phyloP scores from a whole-genome alignment of 192 early-diverging fungal genomes.

The Backusella psychrophila region DNA sequence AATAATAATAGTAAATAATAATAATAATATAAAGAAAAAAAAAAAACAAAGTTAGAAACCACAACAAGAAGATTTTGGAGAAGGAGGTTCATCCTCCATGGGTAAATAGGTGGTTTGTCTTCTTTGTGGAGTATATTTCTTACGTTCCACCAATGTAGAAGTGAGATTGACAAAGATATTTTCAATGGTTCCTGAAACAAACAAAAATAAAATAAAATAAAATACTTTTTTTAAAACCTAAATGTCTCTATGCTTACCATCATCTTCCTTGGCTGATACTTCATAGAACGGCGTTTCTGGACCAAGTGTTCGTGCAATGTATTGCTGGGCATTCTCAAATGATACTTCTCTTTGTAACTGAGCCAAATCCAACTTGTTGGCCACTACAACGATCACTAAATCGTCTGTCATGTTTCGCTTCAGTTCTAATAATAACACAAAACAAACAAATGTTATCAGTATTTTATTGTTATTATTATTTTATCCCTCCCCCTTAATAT shows the following conservation, averaged over 20 bases:
- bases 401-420: constrained; percentile 65
- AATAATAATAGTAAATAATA: background rate
- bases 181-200: constrained; percentile 41
- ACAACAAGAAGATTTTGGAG: constrained; percentile 22
- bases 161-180: constrained; percentile 54
- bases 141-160: constrained; percentile 40
- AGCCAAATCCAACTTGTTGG: constrained; percentile 69
- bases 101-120: constrained; percentile 11
- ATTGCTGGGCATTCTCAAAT: constrained; percentile 57
- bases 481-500: background rate
- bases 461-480: background rate
- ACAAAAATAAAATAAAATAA: background rate
- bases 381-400: constrained; percentile 68
- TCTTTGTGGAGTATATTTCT: constrained; percentile 28
- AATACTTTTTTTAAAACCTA: background rate
- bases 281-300: constrained; percentile 62
- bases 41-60: background rate
- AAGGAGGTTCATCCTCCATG: constrained; percentile 17
- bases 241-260: constrained; percentile 40
- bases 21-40: constrained; percentile 5
- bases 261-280: constrained; percentile 71
- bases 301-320: constrained; percentile 57
- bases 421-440: constrained; percentile 42
- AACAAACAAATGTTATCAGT: background rate
- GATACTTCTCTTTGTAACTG: constrained; percentile 54